phyloP scores from a whole-genome alignment of 805 yeast genomes.

The Candida boleticola region DNA sequence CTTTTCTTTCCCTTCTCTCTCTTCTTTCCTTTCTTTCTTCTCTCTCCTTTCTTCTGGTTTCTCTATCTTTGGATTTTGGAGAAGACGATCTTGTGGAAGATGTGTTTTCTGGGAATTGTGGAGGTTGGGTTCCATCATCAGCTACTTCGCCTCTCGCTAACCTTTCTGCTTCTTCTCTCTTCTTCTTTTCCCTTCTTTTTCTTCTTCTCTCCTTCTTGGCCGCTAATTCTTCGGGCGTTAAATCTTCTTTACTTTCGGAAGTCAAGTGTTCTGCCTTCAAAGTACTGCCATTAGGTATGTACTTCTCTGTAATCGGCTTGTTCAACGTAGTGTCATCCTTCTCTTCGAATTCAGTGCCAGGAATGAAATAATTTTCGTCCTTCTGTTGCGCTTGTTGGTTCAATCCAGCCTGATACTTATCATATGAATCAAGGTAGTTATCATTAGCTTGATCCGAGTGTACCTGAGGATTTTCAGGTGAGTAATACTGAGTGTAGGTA shows the following conservation, averaged over 20 bases:
- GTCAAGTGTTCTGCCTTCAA: background rate
- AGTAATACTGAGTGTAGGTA: conserved; percentile 1
- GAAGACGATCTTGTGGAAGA: conserved; percentile 4
- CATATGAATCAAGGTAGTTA: conserved; percentile 6
- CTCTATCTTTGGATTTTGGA: conserved; percentile 1
- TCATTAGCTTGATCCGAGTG: conserved; percentile 4
- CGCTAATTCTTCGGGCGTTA: conserved; percentile 9
- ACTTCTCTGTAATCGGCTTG: background rate
- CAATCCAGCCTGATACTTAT: conserved; percentile 19
- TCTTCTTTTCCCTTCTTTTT: conserved; percentile 17
- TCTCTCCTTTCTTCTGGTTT: conserved; percentile 3
- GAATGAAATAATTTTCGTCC: conserved; percentile 21
- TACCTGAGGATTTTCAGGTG: conserved; percentile 3
- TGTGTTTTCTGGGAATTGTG: conserved; percentile 1
- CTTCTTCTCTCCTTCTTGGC: conserved; percentile 14
- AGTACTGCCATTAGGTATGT: background rate
- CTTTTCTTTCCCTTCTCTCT: conserved; percentile 3
- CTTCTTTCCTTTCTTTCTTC: conserved; percentile 10
- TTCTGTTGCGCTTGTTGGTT: conserved; percentile 7
- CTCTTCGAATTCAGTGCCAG: conserved; percentile 11
- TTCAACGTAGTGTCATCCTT: background rate
- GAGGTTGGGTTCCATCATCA: background rate
- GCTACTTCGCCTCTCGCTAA: background rate
- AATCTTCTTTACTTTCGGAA: background rate
- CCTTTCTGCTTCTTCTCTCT: conserved; percentile 14